Evolutionary conservation across 306 rosid genomes (phyloP).

Genomic region (Quercus rubra): DNA sequence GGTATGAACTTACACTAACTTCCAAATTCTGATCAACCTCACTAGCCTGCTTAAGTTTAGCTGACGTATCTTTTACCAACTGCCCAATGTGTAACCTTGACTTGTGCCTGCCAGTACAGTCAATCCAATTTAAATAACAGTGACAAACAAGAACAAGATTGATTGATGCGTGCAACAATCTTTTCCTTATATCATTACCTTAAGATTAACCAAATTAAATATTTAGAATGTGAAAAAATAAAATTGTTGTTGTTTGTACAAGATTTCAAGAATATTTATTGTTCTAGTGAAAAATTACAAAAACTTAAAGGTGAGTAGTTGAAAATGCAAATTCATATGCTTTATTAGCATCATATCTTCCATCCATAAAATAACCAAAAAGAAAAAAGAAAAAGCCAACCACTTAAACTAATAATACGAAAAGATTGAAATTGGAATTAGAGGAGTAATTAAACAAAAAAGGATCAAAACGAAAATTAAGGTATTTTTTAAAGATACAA

Average conservation of each 20-base stretch:
- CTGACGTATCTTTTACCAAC: conserved; percentile 88
- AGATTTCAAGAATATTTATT: neutral
- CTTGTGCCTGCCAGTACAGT: conserved; percentile 64
- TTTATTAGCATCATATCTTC: neutral
- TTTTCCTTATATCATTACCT: neutral
- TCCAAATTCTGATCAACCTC: conserved; percentile 74
- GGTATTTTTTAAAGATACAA: neutral
- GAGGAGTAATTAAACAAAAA: neutral
- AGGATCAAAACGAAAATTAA: neutral
- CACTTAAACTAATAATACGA: neutral
- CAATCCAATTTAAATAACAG: conserved; percentile 11
- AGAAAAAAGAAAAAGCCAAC: neutral
- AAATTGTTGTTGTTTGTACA: neutral
- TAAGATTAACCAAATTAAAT: neutral
- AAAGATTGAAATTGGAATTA: neutral
- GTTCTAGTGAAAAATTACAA: neutral
- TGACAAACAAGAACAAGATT: neutral
- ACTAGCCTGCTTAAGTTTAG: conserved; percentile 89
- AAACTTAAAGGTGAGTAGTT: neutral
- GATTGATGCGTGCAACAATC: neutral
- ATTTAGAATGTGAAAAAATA: neutral
- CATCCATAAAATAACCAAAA: neutral
- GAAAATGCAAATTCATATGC: neutral
- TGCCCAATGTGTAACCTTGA: conserved; percentile 87
- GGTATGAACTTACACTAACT: conserved; percentile 56